A percentile compares a stretch with the other conserved stretches of the same genome.
These are phyloP conservation scores for Trichoderma polysporum DNA, from an alignment of 2,329 filamentous ascomycete genomes.

Conservation along the genomic window DNA sequence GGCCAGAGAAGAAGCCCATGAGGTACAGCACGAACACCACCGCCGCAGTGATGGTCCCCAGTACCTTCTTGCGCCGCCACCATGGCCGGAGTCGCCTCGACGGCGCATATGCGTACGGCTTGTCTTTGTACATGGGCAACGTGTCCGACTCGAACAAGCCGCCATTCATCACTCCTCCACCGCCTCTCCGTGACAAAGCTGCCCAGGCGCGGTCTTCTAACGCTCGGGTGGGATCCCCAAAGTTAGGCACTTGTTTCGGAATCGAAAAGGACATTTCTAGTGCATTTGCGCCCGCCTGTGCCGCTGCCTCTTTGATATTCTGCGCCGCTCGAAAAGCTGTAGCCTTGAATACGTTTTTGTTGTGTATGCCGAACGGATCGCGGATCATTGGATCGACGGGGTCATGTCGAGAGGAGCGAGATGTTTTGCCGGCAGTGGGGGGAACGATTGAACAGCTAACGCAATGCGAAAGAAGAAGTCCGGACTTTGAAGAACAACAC, in stretches of 20 bases:
- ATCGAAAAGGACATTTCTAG: slow-evolving; percentile 65
- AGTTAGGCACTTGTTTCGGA: slow-evolving; percentile 69
- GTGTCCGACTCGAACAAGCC: slow-evolving; percentile 57
- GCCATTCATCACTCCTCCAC: slow-evolving; percentile 45
- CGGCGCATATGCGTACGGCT: slow-evolving; percentile 74
- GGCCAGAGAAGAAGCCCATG: slow-evolving; percentile 58
- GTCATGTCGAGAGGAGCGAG: slow-evolving; percentile 30
- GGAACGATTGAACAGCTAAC: not conserved
- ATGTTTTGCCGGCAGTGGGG: not conserved
- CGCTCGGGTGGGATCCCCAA: slow-evolving; percentile 62
- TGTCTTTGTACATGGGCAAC: slow-evolving; percentile 98
- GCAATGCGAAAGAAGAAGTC: not conserved
- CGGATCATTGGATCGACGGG: slow-evolving; percentile 39
- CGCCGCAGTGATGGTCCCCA: slow-evolving; percentile 52
- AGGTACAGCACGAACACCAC: slow-evolving; percentile 67
- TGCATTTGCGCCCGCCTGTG: slow-evolving; percentile 49
- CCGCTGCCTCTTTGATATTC: slow-evolving; percentile 47
- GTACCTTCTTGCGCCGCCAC: slow-evolving; percentile 63
- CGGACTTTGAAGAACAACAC: not conserved
- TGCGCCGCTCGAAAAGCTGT: slow-evolving; percentile 47
- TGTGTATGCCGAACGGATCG: slow-evolving; percentile 47
- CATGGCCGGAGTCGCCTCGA: slow-evolving; percentile 58
- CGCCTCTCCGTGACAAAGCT: slow-evolving; percentile 41
- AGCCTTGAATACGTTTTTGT: slow-evolving; percentile 48
- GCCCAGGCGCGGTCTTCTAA: slow-evolving; percentile 68